Evolutionary conservation across 140 eudicot species (phyloP), one percentile per base, ranked within the genome.

Genomic region (Erigeron philadelphicus): DNA sequence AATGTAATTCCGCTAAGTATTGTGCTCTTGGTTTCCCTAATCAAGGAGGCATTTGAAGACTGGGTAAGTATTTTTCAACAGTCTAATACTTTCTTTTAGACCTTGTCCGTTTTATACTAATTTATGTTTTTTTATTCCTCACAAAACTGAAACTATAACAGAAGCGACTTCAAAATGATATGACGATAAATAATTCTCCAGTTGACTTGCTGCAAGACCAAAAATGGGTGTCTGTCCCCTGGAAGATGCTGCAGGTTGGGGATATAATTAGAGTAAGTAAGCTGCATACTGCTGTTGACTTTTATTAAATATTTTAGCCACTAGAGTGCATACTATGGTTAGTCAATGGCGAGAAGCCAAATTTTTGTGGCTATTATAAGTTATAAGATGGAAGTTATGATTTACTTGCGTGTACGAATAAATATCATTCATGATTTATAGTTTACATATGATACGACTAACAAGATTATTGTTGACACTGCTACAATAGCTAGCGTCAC

Each of bases 1-100:
- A 93, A 93, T 69, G 98, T 93, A 73, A 73, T 86, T 42, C 98
- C 98, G 15, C 77, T 93, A 63, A 75, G 86, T 62, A 70, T 93
- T 62, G 98, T 93, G 87, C 96, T 93, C 74, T 77, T 93, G 41
- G 91, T 89, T 52, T 88, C 98, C 74, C 95, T 93, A 55, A 52
- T 89, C 7, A 93, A 93, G 85, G 98, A 93, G 71, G 98, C 98
- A 47, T 93, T 85, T 84, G 98, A 93, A 77, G 98, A 93, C 63
- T 93, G 98, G 98, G 98, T 89, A 74, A 83, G 89, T 61, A 46
- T 53, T 68, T 67, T 45, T 60, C 31, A 15, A 17, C 12, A 48
- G 12, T 47, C 11, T 8, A 18, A 16, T 64, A 31, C 59, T 31
- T 31, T 31, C 38, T 31, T 31, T 31, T 2, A 31, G 38, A 31